phyloP scores from a whole-genome alignment of 139 green algal species.

The Dunaliella primolecta region DNA sequence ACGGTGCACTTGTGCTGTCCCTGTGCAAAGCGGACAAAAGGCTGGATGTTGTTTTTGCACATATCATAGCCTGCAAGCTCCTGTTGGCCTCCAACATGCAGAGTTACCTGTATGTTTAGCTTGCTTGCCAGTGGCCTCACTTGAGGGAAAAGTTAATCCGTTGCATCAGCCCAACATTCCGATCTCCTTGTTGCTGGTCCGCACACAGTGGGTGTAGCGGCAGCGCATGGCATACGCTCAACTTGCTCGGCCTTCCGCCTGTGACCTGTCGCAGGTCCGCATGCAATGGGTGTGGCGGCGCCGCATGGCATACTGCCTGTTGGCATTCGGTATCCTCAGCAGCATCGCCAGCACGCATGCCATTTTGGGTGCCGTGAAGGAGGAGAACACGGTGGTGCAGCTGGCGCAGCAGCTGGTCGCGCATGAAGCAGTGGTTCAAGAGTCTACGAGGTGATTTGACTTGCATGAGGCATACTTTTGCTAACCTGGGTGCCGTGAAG shows the following conservation, averaged over 20 bases:
- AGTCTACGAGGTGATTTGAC: conserved; percentile 15
- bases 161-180: too few species aligned
- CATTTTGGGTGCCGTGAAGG: conserved; percentile 56
- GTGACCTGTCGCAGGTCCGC: conserved; percentile 4
- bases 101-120: too few species aligned
- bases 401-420: conserved; percentile 72
- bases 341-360: conserved; percentile 72
- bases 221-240: not conserved
- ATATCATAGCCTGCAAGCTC: too few species aligned
- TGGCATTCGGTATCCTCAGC: conserved; percentile 67
- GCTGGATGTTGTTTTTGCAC: too few species aligned
- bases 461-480: too few species aligned
- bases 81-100: too few species aligned
- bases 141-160: too few species aligned
- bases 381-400: conserved; percentile 77
- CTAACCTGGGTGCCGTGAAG: conserved; percentile 58
- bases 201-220: not conserved
- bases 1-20: too few species aligned
- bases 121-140: too few species aligned
- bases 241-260: not conserved
- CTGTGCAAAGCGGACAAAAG: too few species aligned
- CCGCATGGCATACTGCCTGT: conserved; percentile 52
- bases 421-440: conserved; percentile 51
- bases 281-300: conserved; percentile 39
- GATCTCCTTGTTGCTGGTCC: too few species aligned